Evolutionary conservation across 2,329 filamentous ascomycete genomes (phyloP).

Genomic region (Talaromyces pinophilus): DNA sequence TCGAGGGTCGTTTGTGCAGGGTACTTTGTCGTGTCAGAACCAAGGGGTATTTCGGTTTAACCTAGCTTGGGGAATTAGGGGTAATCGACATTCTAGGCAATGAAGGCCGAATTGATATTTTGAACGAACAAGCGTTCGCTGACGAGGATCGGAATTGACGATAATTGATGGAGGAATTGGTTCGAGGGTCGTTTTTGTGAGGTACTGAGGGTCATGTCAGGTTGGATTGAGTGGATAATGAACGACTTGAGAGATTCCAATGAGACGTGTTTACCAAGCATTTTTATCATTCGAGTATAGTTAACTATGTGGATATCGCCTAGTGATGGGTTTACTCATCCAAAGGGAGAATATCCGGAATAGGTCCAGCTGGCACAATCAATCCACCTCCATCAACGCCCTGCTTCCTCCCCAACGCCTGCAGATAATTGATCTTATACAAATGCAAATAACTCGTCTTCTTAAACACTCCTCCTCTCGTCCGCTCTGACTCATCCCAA

Average conservation of each 20-base stretch:
- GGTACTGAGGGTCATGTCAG: not conserved
- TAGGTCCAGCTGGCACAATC: conserved; percentile 32
- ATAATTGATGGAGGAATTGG: not conserved
- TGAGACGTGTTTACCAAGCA: not conserved
- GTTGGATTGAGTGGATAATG: not conserved
- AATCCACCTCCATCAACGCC: conserved; percentile 24
- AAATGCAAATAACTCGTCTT: conserved; percentile 48
- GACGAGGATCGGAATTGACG: not conserved
- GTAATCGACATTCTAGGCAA: not conserved
- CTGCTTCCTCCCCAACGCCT: conserved; percentile 19
- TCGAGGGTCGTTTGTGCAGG: not conserved
- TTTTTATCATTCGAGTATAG: not conserved
- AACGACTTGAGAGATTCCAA: not conserved
- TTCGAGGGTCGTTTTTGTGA: not conserved
- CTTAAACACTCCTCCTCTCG: conserved; percentile 46
- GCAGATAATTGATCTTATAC: conserved; percentile 33
- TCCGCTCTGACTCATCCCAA: conserved; percentile 48
- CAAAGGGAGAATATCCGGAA: conserved; percentile 32
- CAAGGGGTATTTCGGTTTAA: not conserved
- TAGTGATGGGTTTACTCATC: conserved; percentile 10
- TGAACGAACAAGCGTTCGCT: not conserved
- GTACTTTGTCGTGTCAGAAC: not conserved
- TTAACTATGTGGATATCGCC: not conserved
- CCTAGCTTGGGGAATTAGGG: not conserved
- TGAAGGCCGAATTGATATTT: not conserved